Base-by-base conservation (phyloP, 805 yeast genomes). In the Yamadazyma laniorum region DNA sequence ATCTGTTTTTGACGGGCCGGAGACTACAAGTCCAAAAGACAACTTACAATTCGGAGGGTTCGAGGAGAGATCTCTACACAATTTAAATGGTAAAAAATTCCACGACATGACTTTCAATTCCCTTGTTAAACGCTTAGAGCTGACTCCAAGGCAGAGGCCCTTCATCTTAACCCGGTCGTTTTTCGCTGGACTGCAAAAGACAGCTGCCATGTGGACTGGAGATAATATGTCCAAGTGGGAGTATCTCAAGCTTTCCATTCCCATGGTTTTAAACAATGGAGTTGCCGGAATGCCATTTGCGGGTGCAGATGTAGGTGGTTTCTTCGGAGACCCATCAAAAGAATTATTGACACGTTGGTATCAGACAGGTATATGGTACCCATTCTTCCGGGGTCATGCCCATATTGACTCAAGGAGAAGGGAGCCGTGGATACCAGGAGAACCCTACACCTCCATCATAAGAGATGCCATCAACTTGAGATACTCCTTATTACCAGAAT, bases 301-400 rank as follows among this genome's bases (percentile, higher is more conserved):
- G 5, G 99, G 99, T 6, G 91, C 96, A 6, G 99, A 93, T 65
- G 91, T 93, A 32, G 98, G 96, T 23, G 99, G 99, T 0, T 93
- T 93, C 56, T 90, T 89, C 55, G 95, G 95, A 3, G 75, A 93
- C 56, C 98, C 99, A 0, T 66, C 80, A 0, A 71, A 76, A 25
- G 98, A 93, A 53, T 63, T 93, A 43, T 67, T 87, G 41, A 75
- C 85, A 0, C 74, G 99, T 53, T 93, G 99, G 99, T 91, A 90
- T 57, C 99, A 93, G 59, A 74, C 95, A 2, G 99, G 97, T 42
- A 77, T 85, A 19, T 91, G 95, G 83, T 90, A 91, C 61, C 99
- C 99, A 25, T 93, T 93, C 53, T 91, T 93, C 68, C 73, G 99
- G 53, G 97, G 83, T 0, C 99, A 93, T 63, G 97, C 98, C 0